Evolutionary conservation across 768 basidiomycete species (phyloP), one percentile per base, ranked within the genome.

Genomic region (Boletus edulis): DNA sequence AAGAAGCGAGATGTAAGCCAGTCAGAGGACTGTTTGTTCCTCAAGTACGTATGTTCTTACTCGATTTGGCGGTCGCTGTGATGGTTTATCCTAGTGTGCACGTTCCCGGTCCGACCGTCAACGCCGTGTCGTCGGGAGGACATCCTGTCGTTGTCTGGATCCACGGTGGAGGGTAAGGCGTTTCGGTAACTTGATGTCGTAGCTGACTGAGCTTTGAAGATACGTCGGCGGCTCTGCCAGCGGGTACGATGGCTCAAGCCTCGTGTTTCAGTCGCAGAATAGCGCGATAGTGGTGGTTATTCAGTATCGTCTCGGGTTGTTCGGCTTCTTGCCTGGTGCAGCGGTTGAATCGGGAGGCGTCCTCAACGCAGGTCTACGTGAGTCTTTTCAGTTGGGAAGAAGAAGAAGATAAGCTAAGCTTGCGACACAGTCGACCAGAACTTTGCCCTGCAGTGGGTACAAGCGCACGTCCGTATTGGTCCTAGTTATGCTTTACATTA

Each of bases 351-450:
- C 69, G 9, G 66, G 67, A 10, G 81, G 81, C 8, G 73, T 57
- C 3, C 59, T 80, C 51, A 82, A 82, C 45, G 78, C 76, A 14
- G 81, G 80, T 18, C 58, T 82, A 46, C 64, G 81, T 81, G 54
- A 49, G 77, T 70, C 27, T 27, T 8, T 22, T 31, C 7, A 43
- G 17, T 27, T 29, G 11, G 5, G n/a, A 9, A 13, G 45, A 9
- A 13, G 45, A 31, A 32, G 46, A 22, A 13, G 11, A 13, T 18
- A 9, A 0, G 27, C n/a, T 49, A 20, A n/a, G 12, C n/a, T 49
- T 20, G 45, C 27, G 11, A 5, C 6, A 22, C 42, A 74, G 73
- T 74, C n/a, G 73, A 74, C 49, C 73, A 74, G 54, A 52, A 62
- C 2, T 72, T 69, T 47, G 72, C 73, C 5, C 53, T 74, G 14